Percentiles rank a stretch among this genome's conserved stretches.
These are phyloP conservation scores for Fusarium dimerum DNA, from an alignment of 2,329 filamentous ascomycete genomes.

Conservation along the genomic window DNA sequence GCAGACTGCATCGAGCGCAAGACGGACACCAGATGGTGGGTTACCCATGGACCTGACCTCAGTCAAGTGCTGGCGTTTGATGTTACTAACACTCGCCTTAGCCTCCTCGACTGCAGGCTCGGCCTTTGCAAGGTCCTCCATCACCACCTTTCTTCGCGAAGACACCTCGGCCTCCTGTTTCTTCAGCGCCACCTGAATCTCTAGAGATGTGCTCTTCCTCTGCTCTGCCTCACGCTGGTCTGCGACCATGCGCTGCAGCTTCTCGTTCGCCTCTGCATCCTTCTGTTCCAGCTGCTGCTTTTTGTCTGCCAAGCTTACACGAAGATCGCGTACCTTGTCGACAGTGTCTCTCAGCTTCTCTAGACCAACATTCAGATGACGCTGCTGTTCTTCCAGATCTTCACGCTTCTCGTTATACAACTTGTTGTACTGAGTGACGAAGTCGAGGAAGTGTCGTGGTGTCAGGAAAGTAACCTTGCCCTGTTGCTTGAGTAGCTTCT, in stretches of 20 bases:
- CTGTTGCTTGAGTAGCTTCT: constrained; percentile 86
- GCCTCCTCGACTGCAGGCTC: constrained; percentile 93
- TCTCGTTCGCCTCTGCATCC: constrained; percentile 94
- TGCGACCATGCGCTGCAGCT: constrained; percentile 93
- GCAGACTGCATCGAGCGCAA: constrained; percentile 95
- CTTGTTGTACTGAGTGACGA: constrained; percentile 96
- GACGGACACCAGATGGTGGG: constrained; percentile 84
- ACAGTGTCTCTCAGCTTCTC: constrained; percentile 97
- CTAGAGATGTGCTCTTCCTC: constrained; percentile 81
- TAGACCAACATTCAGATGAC: constrained; percentile 95
- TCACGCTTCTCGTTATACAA: constrained; percentile 98
- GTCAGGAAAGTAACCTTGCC: constrained; percentile 91
- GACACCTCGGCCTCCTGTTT: constrained; percentile 89
- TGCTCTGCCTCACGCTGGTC: constrained; percentile 95
- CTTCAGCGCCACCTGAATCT: constrained; percentile 85
- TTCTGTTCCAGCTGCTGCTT: constrained; percentile 91
- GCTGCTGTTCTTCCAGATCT: constrained; percentile 96
- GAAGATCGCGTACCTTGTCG: constrained; percentile 92
- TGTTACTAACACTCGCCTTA: constrained; percentile 95
- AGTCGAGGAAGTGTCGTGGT: constrained; percentile 95
- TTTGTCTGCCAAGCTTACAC: constrained; percentile 89
- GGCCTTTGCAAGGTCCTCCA: constrained; percentile 84
- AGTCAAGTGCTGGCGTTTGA: constrained; percentile 94
- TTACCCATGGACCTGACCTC: constrained; percentile 97
- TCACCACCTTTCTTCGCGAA: constrained; percentile 77